Base-by-base conservation (phyloP, 768 basidiomycete species). In the Suillus bovinus region DNA sequence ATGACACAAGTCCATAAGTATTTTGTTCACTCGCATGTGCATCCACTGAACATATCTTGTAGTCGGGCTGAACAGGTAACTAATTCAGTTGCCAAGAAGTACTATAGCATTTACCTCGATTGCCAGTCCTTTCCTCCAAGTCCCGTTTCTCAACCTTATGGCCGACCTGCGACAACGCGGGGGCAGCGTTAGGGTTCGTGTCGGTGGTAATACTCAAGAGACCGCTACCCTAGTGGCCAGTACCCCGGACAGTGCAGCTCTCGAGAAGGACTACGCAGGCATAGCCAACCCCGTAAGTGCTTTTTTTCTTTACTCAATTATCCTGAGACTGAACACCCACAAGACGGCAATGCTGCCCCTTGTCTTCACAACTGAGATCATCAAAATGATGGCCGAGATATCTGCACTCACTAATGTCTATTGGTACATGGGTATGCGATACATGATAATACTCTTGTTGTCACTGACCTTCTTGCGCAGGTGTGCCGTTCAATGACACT, bases 341-440 rank as follows among this genome's bases (percentile, higher is more conserved):
- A 27, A 85, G 82, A 91, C 88, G 3, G 79, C 82, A 50, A 93
- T 91, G 20, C 86, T 88, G 1, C 81, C 89, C 11, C 82, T 91
- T 41, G 73, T 85, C 38, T 86, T 87, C 59, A 85, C 88, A 0
- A 68, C 78, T 0, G 89, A 90, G 63, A 74, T 94, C 53, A 81
- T 94, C 69, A 84, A 87, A 69, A 79, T 88, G 64, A n/a, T n/a
- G n/a, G n/a, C n/a, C n/a, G n/a, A n/a, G n/a, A n/a, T n/a, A n/a
- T n/a, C n/a, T n/a, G n/a, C n/a, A n/a, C n/a, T n/a, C n/a, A n/a
- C n/a, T n/a, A n/a, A n/a, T n/a, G n/a, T n/a, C n/a, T n/a, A n/a
- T n/a, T n/a, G n/a, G n/a, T n/a, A n/a, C n/a, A n/a, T n/a, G n/a
- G n/a, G n/a, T n/a, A n/a, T n/a, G n/a, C n/a, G n/a, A n/a, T n/a